Evolutionary conservation across 192 early-diverging fungal species (phyloP).

Genomic region (Entomortierella lignicola): DNA sequence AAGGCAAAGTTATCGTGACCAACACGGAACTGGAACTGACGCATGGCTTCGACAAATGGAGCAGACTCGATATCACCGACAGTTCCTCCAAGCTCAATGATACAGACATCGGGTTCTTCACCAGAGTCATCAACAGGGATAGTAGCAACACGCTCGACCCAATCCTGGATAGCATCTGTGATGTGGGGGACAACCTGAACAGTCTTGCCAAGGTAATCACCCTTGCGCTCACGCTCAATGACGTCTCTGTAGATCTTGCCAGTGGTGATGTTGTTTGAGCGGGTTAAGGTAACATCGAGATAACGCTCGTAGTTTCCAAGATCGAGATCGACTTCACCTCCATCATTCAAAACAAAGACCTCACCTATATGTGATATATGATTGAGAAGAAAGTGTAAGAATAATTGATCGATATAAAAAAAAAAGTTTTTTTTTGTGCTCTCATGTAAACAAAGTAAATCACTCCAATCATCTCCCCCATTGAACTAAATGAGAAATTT

Average conservation of each 20-base stretch:
- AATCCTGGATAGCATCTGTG: conserved; percentile 97
- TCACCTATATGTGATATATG: conserved; percentile 71
- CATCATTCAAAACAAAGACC: conserved; percentile 98
- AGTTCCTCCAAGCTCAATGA: conserved; percentile 97
- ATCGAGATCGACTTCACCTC: conserved; percentile 98
- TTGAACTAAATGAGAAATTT: no score
- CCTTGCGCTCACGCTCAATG: conserved; percentile 93
- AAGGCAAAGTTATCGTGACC: conserved; percentile 98
- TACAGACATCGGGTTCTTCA: conserved; percentile 93
- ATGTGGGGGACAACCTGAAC: conserved; percentile 99
- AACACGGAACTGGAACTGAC: conserved; percentile 99
- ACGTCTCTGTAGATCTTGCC: conserved; percentile 98
- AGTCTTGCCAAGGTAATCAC: conserved; percentile 98
- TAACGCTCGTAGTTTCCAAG: conserved; percentile 99
- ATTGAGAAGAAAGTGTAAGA: not conserved
- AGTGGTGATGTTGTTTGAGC: conserved; percentile 99
- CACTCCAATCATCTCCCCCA: no score
- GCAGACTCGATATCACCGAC: conserved; percentile 99
- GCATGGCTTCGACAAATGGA: conserved; percentile 99
- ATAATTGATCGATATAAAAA: not conserved
- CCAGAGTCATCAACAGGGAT: conserved; percentile 88
- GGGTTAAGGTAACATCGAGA: conserved; percentile 90
- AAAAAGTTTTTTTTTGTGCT: not conserved
- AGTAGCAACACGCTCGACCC: conserved; percentile 95
- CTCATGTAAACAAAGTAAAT: not conserved